These are phyloP conservation scores for Chamaenerion angustifolium DNA, from an alignment of 345 rosid species.

Conservation along the genomic window DNA sequence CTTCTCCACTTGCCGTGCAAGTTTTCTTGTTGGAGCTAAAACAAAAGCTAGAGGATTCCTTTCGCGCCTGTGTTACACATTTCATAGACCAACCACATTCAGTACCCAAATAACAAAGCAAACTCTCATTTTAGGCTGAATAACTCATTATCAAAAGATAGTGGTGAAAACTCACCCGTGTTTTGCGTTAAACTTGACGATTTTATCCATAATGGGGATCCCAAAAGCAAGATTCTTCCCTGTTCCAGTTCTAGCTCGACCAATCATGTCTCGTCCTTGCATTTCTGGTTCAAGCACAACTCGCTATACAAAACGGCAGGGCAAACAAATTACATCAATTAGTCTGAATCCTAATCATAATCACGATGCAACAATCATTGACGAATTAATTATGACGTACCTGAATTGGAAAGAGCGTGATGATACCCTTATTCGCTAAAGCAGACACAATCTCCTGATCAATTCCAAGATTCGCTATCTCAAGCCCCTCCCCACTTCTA, in stretches of 20 bases:
- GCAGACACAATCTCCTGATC: constrained; percentile 60
- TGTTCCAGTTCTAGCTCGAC: too few relatives aligned
- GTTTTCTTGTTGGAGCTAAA: constrained; percentile 94
- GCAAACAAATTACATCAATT: too few relatives aligned
- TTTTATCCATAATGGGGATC: constrained; percentile 72
- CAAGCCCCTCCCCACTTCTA: constrained; percentile 48
- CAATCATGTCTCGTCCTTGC: constrained; percentile 89
- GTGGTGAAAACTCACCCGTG: constrained; percentile 50
- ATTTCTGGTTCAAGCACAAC: constrained; percentile 94
- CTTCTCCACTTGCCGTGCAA: constrained; percentile 84
- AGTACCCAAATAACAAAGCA: too few relatives aligned
- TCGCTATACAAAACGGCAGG: constrained; percentile 22
- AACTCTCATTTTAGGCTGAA: neutral
- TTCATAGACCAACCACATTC: neutral
- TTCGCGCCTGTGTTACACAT: constrained; percentile 36
- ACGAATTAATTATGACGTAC: constrained; percentile 14
- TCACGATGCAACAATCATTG: too few relatives aligned
- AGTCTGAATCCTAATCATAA: too few relatives aligned
- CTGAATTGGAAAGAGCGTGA: constrained; percentile 88
- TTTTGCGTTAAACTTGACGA: constrained; percentile 59
- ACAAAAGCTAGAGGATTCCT: constrained; percentile 78
- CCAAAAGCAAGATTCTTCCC: constrained; percentile 98
- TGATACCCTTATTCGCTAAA: constrained; percentile 46
- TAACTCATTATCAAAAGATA: neutral
- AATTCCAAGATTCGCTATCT: constrained; percentile 50